A percentile compares a stretch with the other conserved stretches of the same genome.
Conservation (phyloP, 2,329 filamentous ascomycete species). For the Fusarium scirpi region DNA sequence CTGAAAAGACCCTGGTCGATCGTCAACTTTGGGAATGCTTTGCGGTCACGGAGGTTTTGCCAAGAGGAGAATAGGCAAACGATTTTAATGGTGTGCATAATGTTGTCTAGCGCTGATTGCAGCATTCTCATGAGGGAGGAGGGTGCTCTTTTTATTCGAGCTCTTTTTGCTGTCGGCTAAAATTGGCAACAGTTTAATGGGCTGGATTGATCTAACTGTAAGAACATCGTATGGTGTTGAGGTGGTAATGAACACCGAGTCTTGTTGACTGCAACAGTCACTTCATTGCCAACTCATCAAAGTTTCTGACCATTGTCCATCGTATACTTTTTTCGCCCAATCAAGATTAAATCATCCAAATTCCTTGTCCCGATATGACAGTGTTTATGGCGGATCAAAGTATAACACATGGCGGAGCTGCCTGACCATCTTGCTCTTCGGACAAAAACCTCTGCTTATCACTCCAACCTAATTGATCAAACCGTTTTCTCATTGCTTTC, state of each 20-base stretch:
- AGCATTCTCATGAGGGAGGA: neutral
- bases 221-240: neutral
- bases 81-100: neutral
- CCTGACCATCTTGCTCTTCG: neutral
- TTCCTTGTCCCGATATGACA: too few relatives aligned
- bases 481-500: neutral
- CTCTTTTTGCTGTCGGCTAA: neutral
- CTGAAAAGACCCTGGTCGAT: slow-evolving; percentile 27
- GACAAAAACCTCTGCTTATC: neutral
- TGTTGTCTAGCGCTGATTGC: neutral
- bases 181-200: neutral
- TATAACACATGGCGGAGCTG: slow-evolving; percentile 14
- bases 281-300: neutral
- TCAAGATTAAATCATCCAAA: too few relatives aligned
- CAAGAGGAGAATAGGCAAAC: neutral
- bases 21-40: slow-evolving; percentile 11
- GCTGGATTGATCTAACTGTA: neutral
- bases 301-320: neutral
- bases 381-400: neutral
- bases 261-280: neutral
- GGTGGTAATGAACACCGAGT: too few relatives aligned
- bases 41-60: slow-evolving; percentile 9
- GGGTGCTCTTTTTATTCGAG: neutral
- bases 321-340: too few relatives aligned
- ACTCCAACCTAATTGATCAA: slow-evolving; percentile 15